Base-by-base conservation (phyloP, 192 early-diverging fungal species). In the Coemansia sp. region DNA sequence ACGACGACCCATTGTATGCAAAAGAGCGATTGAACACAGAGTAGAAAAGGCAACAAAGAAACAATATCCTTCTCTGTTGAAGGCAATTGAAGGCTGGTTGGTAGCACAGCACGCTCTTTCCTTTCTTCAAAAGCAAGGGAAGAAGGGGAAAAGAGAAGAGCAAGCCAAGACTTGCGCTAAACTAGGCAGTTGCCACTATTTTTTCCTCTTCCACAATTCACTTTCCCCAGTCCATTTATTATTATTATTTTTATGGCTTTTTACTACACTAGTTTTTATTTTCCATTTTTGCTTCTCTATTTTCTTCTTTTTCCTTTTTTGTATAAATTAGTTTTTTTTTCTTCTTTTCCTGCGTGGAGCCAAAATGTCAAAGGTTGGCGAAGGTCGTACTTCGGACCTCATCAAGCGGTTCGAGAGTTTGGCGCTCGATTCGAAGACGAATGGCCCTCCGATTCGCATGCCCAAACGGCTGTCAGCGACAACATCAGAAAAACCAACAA, bases 381-480 rank as follows among this genome's bases (percentile, higher is more conserved):
- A 63, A 55, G 72, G 78, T 40, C 69, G 73, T 18, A 75, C 73
- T 8, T 71, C 69, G 18, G 73, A 80, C 63, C 78, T 80, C 66
- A 74, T 74, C 61, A 69, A 70, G 46, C 67, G 73, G 57, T 75
- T 80, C 58, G 73, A 80, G 41, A 69, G 42, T 59, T 37, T 80
- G 67, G 68, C 73, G 11, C 59, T 72, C 22, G 69, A 67, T 59
- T 16, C 37, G 10, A 74, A 74, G 41, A 46, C 18, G 13, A 46
- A 47, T 18, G 67, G 46, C 22, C 18, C 37, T 6, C 64, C 56
- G 36, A 61, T 63, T 16, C 45, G 48, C 18, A 45, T 66, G 13
- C 47, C 36, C 3, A 59, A 62, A 8, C 71, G 67, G 43, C 59
- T 62, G 36, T 43, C 63, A 41, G 42, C 68, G 40, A 60, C 51